Evolutionary conservation across 176 grass and related monocot genomes (phyloP).

Genomic region (Miscanthus lutarioriparius): DNA sequence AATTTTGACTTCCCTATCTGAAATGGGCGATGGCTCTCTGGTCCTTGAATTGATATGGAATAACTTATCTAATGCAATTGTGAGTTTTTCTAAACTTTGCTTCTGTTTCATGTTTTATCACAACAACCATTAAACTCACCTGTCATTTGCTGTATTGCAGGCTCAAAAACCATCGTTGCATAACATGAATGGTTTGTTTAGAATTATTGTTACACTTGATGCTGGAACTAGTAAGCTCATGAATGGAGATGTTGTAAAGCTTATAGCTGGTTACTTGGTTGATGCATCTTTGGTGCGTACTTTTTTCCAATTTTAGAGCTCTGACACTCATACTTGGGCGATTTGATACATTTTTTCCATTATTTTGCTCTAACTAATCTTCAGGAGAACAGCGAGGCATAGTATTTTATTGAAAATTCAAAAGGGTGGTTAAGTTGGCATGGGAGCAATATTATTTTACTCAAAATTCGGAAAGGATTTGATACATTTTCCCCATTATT

Average conservation of each 20-base stretch:
- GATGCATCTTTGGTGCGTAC: constrained; percentile 73
- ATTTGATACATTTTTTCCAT: constrained; percentile 15
- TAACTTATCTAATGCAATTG: constrained; percentile 60
- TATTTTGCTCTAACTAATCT: constrained; percentile 24
- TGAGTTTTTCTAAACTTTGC: constrained; percentile 33
- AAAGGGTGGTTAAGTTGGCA: not conserved
- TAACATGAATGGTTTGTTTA: constrained; percentile 69
- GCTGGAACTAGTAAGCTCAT: constrained; percentile 54
- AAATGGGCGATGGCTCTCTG: constrained; percentile 81
- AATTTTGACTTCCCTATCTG: constrained; percentile 60
- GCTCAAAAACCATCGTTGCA: constrained; percentile 53
- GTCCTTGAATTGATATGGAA: constrained; percentile 75
- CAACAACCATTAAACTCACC: constrained; percentile 11
- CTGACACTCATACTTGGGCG: not conserved
- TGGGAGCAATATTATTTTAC: not conserved
- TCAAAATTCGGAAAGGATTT: not conserved
- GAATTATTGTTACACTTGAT: constrained; percentile 75
- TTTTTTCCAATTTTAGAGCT: constrained; percentile 16
- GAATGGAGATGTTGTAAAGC: constrained; percentile 51
- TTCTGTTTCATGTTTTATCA: constrained; percentile 12
- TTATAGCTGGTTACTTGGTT: constrained; percentile 71
- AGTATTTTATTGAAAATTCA: not conserved
- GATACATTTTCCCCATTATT: constrained; percentile 3
- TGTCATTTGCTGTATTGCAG: constrained; percentile 33
- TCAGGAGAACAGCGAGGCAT: constrained; percentile 1